Conservation (phyloP, 2,329 filamentous ascomycete genomes). For the Claviceps humidiphila region DNA sequence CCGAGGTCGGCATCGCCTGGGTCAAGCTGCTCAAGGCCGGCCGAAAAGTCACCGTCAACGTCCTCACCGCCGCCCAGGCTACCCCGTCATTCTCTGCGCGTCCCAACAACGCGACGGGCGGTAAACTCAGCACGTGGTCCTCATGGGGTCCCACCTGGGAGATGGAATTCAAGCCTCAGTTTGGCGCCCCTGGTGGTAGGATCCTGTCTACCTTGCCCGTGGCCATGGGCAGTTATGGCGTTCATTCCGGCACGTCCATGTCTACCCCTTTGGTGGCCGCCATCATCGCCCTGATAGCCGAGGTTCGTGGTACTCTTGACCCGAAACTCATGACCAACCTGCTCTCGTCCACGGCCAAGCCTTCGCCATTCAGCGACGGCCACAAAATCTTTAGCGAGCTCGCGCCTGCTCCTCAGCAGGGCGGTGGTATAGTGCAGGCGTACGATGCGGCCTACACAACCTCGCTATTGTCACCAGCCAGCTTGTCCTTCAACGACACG, state of each 20-base stretch:
- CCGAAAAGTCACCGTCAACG: slow-evolving; percentile 17
- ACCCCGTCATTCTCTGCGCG: not conserved
- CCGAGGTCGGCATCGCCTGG: slow-evolving; percentile 34
- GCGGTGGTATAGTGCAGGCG: slow-evolving; percentile 45
- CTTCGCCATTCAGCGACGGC: slow-evolving; percentile 32
- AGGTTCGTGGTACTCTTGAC: slow-evolving; percentile 34
- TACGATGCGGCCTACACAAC: slow-evolving; percentile 42
- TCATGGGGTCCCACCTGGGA: slow-evolving; percentile 50
- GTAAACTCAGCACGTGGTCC: slow-evolving; percentile 36
- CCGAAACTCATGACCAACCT: slow-evolving; percentile 34
- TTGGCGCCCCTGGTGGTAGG: slow-evolving; percentile 40
- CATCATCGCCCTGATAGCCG: slow-evolving; percentile 37
- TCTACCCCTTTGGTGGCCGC: slow-evolving; percentile 41
- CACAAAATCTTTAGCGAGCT: slow-evolving; percentile 21
- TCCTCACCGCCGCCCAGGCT: not conserved
- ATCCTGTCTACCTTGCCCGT: slow-evolving; percentile 44
- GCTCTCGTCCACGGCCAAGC: slow-evolving; percentile 35
- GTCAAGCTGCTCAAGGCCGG: slow-evolving; percentile 24
- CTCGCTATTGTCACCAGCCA: slow-evolving; percentile 37
- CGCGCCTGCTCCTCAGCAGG: slow-evolving; percentile 47
- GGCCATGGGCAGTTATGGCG: slow-evolving; percentile 32
- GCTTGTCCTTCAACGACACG: slow-evolving; percentile 50
- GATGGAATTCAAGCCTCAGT: slow-evolving; percentile 39
- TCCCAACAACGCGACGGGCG: slow-evolving; percentile 23
- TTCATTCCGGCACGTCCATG: slow-evolving; percentile 47